Percentiles rank a stretch among this genome's conserved stretches.
These are phyloP conservation scores for Chaetothyriales sp. DNA, from an alignment of 2,329 filamentous ascomycete species.

Conservation along the genomic window DNA sequence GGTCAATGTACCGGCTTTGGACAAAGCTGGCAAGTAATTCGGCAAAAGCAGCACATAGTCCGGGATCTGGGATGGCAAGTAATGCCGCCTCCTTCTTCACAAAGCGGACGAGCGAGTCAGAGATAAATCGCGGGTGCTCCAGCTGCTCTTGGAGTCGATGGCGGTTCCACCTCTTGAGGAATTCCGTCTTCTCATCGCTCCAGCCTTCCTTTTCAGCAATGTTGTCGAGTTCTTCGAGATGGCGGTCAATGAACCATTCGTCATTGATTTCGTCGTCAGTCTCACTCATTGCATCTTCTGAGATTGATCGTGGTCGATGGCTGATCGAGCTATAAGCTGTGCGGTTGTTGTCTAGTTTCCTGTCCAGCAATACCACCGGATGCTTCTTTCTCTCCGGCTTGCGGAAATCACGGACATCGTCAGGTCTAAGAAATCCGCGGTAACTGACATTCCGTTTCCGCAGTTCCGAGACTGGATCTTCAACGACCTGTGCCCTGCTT, in stretches of 20 bases:
- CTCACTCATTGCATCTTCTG: conserved; percentile 14
- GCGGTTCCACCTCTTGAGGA: conserved; percentile 13
- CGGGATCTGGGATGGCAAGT: conserved; percentile 6
- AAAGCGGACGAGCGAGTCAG: conserved; percentile 17
- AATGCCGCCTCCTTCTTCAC: conserved; percentile 12
- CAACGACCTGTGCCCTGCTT: background rate
- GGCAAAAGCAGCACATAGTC: conserved; percentile 7
- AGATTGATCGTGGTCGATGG: conserved; percentile 11
- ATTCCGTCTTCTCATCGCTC: conserved; percentile 8
- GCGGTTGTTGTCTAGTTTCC: conserved; percentile 1
- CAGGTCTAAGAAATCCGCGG: conserved; percentile 4
- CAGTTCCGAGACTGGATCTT: conserved; percentile 1
- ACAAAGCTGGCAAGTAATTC: conserved; percentile 10
- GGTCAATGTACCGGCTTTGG: conserved; percentile 9
- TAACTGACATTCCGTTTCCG: conserved; percentile 1
- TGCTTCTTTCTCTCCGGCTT: conserved; percentile 8
- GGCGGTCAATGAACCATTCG: conserved; percentile 11
- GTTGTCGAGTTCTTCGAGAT: conserved; percentile 14
- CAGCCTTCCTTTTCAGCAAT: conserved; percentile 7
- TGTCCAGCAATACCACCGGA: conserved; percentile 5
- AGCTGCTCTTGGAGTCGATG: conserved; percentile 16
- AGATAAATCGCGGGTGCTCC: conserved; percentile 13
- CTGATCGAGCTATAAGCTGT: conserved; percentile 13
- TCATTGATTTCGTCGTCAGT: conserved; percentile 18
- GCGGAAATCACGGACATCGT: conserved; percentile 12